A percentile compares a stretch with the other conserved stretches of the same genome.
phyloP scores from a whole-genome alignment of 129 eudicot species.

The Centella asiatica region DNA sequence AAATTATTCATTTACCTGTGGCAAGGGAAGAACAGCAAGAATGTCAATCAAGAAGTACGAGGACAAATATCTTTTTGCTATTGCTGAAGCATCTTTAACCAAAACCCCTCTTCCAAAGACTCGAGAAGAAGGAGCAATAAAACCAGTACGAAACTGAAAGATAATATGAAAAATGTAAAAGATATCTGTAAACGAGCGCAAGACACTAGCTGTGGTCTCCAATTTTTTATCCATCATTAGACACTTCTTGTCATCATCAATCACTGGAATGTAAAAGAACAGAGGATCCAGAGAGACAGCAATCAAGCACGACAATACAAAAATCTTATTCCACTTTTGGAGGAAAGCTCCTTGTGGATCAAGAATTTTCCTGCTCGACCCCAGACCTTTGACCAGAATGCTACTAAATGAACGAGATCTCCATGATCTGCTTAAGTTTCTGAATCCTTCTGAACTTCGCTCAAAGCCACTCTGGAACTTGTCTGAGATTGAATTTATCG shows the following conservation, averaged over 20 bases:
- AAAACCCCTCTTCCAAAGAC: conserved; percentile 98
- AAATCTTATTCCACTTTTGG: conserved; percentile 14
- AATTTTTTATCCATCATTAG: conserved; percentile 55
- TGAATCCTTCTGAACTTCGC: conserved; percentile 46
- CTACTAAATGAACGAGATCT: conserved; percentile 42
- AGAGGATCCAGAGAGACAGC: conserved; percentile 20
- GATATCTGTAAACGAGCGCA: conserved; percentile 81
- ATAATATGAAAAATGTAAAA: conserved; percentile 79
- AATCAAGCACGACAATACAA: conserved; percentile 13
- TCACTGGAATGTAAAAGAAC: conserved; percentile 81
- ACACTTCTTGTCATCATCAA: conserved; percentile 47
- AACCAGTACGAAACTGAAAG: conserved; percentile 83
- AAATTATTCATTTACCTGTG: conserved; percentile 56
- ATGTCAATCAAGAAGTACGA: conserved; percentile 71
- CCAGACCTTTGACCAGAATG: conserved; percentile 31
- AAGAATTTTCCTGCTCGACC: conserved; percentile 28
- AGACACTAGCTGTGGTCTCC: conserved; percentile 58
- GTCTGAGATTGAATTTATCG: conserved; percentile 33
- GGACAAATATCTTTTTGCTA: conserved; percentile 78
- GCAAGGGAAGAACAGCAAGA: conserved; percentile 93
- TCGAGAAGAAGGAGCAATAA: conserved; percentile 89
- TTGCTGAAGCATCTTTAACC: conserved; percentile 70
- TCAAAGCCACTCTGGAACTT: conserved; percentile 44
- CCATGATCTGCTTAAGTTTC: conserved; percentile 38
- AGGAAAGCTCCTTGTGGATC: conserved; percentile 56